phyloP scores from a whole-genome alignment of 192 early-diverging fungal genomes.

The Borealophlyctis nickersoniae region DNA sequence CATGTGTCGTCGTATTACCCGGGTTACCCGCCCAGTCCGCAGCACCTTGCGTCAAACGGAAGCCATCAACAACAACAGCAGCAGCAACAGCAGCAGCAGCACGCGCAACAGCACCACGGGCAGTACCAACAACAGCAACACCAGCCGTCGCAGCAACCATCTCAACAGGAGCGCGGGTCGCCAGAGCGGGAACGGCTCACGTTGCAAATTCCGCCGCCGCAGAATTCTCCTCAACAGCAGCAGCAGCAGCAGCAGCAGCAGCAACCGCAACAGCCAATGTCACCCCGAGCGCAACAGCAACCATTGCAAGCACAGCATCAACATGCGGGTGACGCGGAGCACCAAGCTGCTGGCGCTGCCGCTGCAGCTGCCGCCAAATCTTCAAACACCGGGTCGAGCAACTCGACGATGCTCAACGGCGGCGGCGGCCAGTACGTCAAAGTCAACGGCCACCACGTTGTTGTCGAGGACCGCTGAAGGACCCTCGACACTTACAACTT shows the following conservation, averaged over 20 bases:
- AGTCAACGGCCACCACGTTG: no score
- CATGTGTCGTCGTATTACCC: neutral
- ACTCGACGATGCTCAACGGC: neutral
- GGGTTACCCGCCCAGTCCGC: neutral
- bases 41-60: neutral
- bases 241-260: neutral
- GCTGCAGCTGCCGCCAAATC: neutral
- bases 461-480: no score
- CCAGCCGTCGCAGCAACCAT: neutral
- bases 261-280: no score
- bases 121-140: neutral
- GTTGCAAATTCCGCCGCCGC: no score
- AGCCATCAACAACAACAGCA: neutral
- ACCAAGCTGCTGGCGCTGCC: neutral
- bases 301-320: neutral
- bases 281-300: no score
- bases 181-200: no score
- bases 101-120: neutral
- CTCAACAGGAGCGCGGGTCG: no score
- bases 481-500: no score
- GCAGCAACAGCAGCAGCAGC: slow-evolving; percentile 1
- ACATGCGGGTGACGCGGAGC: neutral
- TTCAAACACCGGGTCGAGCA: neutral
- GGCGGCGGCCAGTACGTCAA: neutral
- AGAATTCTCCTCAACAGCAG: neutral